Percentiles rank a stretch among this genome's conserved stretches.
Conservation (phyloP, 129 eudicot species). For the Solidago caesia region DNA sequence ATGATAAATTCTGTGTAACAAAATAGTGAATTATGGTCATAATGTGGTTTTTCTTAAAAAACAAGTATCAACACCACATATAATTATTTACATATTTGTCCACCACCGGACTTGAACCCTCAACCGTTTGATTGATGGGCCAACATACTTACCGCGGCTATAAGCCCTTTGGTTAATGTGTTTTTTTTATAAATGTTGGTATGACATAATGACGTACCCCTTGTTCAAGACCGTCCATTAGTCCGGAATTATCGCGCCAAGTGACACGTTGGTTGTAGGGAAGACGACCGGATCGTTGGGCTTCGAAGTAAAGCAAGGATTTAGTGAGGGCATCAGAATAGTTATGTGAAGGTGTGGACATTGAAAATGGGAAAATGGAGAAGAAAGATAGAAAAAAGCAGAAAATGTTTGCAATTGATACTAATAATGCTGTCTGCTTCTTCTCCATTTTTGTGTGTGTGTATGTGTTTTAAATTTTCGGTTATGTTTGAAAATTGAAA, state of each 20-base stretch:
- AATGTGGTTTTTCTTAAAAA: too few relatives aligned
- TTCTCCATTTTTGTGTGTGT: conserved; percentile 9
- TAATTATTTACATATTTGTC: too few relatives aligned
- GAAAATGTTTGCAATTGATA: conserved; percentile 18
- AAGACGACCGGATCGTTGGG: conserved; percentile 89
- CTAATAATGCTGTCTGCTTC: conserved; percentile 12
- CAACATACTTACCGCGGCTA: too few relatives aligned
- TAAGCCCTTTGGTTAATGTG: neutral
- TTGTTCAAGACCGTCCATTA: conserved; percentile 82
- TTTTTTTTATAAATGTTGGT: neutral
- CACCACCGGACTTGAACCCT: too few relatives aligned
- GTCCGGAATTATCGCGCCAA: conserved; percentile 89
- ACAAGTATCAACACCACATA: too few relatives aligned
- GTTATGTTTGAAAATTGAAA: neutral
- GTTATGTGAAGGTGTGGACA: conserved; percentile 33
- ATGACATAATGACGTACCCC: conserved; percentile 43
- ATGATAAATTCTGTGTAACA: too few relatives aligned
- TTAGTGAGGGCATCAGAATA: conserved; percentile 74
- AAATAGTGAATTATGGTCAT: too few relatives aligned
- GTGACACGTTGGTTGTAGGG: conserved; percentile 87
- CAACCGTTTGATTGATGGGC: too few relatives aligned
- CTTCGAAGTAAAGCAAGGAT: conserved; percentile 81
- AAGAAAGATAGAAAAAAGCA: conserved; percentile 31
- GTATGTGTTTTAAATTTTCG: neutral
- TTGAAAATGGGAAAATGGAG: conserved; percentile 12